Evolutionary conservation across 2,329 filamentous ascomycete species (phyloP).

Genomic region (Colletotrichum acutatum): DNA sequence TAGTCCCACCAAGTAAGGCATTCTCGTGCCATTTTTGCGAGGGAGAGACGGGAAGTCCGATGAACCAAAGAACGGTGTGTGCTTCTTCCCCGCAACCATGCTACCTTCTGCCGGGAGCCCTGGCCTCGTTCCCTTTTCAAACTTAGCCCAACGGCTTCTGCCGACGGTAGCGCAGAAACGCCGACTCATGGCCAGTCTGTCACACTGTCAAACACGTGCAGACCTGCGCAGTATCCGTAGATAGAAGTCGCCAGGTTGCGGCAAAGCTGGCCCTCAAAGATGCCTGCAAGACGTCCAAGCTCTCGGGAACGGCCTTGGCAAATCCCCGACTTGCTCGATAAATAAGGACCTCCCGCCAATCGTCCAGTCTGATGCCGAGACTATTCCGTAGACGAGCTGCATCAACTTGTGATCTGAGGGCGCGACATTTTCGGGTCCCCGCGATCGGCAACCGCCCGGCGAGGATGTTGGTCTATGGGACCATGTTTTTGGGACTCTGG

Average conservation of each 20-base stretch:
- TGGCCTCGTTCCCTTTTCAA: slow-evolving; percentile 1
- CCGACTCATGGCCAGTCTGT: not conserved
- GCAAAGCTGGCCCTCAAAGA: not conserved
- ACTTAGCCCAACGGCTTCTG: slow-evolving; percentile 14
- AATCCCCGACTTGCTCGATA: not conserved
- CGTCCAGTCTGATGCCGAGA: not conserved
- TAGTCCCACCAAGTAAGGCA: slow-evolving; percentile 16
- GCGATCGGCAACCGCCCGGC: not conserved
- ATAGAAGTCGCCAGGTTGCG: not conserved
- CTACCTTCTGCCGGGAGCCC: slow-evolving; percentile 10
- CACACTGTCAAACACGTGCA: not conserved
- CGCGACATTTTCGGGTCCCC: slow-evolving; percentile 12
- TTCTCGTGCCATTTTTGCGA: slow-evolving; percentile 15
- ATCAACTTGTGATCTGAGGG: not conserved
- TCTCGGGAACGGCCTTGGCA: not conserved
- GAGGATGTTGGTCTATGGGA: not conserved
- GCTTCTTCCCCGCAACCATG: slow-evolving; percentile 17
- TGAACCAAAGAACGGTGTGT: slow-evolving; percentile 23
- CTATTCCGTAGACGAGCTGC: not conserved
- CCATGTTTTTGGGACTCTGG: not conserved
- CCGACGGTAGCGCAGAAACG: slow-evolving; percentile 4
- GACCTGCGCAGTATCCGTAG: too few species aligned
- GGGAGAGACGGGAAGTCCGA: slow-evolving; percentile 17
- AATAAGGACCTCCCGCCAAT: not conserved
- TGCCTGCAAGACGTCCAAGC: not conserved